Conservation (phyloP, 176 grass and related monocot species). For the Canna indica region DNA sequence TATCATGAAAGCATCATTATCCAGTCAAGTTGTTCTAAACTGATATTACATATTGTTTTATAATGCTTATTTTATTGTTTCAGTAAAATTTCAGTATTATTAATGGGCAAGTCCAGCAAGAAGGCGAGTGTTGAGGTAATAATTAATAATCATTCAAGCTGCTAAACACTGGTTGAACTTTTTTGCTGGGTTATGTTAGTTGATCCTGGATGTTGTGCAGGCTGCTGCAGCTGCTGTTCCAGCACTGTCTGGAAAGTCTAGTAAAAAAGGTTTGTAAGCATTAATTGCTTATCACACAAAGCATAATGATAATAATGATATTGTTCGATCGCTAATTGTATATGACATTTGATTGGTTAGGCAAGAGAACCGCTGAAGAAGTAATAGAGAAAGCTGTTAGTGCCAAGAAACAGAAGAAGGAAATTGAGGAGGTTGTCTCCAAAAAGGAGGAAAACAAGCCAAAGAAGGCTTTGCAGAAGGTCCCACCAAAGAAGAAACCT, state of each 20-base stretch:
- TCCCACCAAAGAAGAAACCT: slow-evolving; percentile 35
- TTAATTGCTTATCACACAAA: background rate
- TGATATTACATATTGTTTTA: background rate
- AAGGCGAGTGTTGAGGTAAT: slow-evolving; percentile 4
- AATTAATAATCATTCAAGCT: background rate
- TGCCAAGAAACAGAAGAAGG: slow-evolving; percentile 65
- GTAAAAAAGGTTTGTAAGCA: slow-evolving; percentile 46
- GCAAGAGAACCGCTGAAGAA: slow-evolving; percentile 52
- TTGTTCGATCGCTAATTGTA: background rate
- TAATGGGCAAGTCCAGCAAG: slow-evolving; percentile 14
- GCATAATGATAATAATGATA: background rate
- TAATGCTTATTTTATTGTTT: background rate
- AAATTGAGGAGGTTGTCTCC: slow-evolving; percentile 1
- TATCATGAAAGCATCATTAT: no score
- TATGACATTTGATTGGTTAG: slow-evolving; percentile 22
- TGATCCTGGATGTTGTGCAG: background rate
- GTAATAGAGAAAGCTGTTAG: slow-evolving; percentile 42
- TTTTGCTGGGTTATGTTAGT: background rate
- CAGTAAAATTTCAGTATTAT: no score
- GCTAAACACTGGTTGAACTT: background rate
- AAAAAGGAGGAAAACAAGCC: slow-evolving; percentile 27
- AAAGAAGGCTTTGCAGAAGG: slow-evolving; percentile 60
- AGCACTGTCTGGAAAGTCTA: slow-evolving; percentile 29
- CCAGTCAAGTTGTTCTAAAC: no score
- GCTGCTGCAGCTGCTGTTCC: slow-evolving; percentile 19